A percentile compares a stretch with the other conserved stretches of the same genome.
Evolutionary conservation across 257 asterid genomes (phyloP).

Genomic region (Marsdenia floribunda): DNA sequence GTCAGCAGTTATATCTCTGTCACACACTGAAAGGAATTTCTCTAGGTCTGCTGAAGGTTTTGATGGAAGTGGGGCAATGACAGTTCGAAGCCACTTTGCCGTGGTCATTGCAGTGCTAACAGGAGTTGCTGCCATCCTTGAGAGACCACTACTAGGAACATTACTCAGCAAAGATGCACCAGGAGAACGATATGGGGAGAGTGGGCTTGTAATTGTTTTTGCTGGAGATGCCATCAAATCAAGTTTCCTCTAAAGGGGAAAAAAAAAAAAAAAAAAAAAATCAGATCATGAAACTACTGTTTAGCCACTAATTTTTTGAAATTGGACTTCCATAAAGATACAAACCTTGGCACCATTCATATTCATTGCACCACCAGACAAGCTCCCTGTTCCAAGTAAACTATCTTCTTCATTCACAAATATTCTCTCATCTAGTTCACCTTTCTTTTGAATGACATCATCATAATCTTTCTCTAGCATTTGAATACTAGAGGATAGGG

Average conservation of each 20-base stretch:
- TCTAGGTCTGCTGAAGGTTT: constrained; percentile 82
- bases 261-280: constrained; percentile 12
- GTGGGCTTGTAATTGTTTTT: constrained; percentile 71
- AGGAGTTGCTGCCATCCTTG: constrained; percentile 74
- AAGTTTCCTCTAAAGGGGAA: constrained; percentile 52
- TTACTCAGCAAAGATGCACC: constrained; percentile 37
- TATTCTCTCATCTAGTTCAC: constrained; percentile 85
- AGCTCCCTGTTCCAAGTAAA: constrained; percentile 82
- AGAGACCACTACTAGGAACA: constrained; percentile 35
- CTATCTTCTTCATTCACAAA: constrained; percentile 73
- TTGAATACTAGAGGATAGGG: constrained; percentile 42
- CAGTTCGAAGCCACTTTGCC: constrained; percentile 86
- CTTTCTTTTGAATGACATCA: constrained; percentile 45
- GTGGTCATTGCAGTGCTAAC: constrained; percentile 99
- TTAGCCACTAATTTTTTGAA: constrained; percentile 3
- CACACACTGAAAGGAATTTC: constrained; percentile 73
- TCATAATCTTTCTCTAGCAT: constrained; percentile 69
- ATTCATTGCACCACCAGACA: constrained; percentile 62
- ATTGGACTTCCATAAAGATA: neutral
- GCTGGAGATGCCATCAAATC: constrained; percentile 75
- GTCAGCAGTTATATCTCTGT: constrained; percentile 75
- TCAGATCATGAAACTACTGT: too few relatives aligned
- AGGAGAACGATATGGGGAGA: constrained; percentile 76
- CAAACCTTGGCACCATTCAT: constrained; percentile 44
- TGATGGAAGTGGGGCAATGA: constrained; percentile 82